Evolutionary conservation across 148 eudicot genomes (phyloP).

Genomic region (Diospyros lotus): DNA sequence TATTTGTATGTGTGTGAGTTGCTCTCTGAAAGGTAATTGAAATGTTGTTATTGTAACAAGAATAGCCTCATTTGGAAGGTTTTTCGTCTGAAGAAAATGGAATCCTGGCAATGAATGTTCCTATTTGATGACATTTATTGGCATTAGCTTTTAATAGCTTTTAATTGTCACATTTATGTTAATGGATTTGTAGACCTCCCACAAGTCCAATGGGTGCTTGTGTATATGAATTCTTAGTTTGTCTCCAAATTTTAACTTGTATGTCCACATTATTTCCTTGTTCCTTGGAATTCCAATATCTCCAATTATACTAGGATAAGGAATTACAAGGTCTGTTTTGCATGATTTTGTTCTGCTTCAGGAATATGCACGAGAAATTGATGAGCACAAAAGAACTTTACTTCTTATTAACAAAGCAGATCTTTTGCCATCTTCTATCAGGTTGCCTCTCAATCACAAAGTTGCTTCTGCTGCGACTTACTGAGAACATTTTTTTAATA

Average conservation of each 20-base stretch:
- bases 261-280: background rate
- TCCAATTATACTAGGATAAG: background rate
- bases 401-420: constrained; percentile 97
- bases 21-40: too few species aligned
- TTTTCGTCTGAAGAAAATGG: background rate
- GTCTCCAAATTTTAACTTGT: background rate
- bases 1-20: too few species aligned
- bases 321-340: background rate
- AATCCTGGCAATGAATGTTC: background rate
- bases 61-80: background rate
- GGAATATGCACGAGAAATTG: constrained; percentile 85
- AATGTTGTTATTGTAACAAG: background rate
- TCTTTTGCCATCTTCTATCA: constrained; percentile 67
- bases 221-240: background rate
- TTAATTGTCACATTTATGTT: too few species aligned
- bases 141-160: too few species aligned
- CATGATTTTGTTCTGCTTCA: constrained; percentile 27
- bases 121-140: too few species aligned
- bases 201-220: too few species aligned
- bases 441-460: constrained; percentile 29
- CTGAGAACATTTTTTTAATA: background rate
- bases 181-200: too few species aligned
- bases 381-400: constrained; percentile 79
- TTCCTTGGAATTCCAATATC: background rate
- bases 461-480: background rate